Evolutionary conservation across 805 yeast species (phyloP), one percentile per base, ranked within the genome.

Genomic region (Yarrowia deformans): DNA sequence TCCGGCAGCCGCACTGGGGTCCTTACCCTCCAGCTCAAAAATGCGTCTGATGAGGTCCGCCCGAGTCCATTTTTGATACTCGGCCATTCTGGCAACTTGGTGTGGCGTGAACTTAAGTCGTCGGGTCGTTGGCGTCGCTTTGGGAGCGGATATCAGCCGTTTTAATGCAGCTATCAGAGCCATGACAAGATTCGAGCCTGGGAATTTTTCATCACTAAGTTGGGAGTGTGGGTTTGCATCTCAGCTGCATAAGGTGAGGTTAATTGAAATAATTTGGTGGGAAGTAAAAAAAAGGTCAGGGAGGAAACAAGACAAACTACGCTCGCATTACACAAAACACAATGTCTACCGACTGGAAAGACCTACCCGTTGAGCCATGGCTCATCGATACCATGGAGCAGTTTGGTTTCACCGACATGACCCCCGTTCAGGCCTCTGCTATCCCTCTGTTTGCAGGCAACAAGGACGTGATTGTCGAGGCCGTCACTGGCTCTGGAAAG

Each of bases 401-500:
- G 1, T 76, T 89, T 71, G 97, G 97, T 1, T 93, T 85, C 76
- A 84, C 85, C 2, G 77, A 85, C 13, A 92, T 94, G 97, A 95
- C 99, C 0, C 97, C 99, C 0, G 99, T 95, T 0, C 99, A 95
- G 77, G 98, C 99, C 0, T 87, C 98, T 0, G 88, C 96, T 0
- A 90, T 95, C 63, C 99, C 99, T 0, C 80, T 93, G 70, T 85
- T 95, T 72, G 79, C 89, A 29, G 87, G 87, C 19, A 90, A 93
- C 75, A 94, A 94, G 75, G 99, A 95, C 79, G 97, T 95, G 3
- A 95, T 95, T 9, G 98, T 93, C 1, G 98, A 95, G 77, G 97
- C 98, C 0, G 97, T 92, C 1, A 95, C 99, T 0, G 99, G 99
- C 0, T 93, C 98, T 0, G 99, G 99, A n/a, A 95, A 95, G 77